Conservation (phyloP, 2,329 filamentous ascomycete species). For the Trichophyton benhamiae region DNA sequence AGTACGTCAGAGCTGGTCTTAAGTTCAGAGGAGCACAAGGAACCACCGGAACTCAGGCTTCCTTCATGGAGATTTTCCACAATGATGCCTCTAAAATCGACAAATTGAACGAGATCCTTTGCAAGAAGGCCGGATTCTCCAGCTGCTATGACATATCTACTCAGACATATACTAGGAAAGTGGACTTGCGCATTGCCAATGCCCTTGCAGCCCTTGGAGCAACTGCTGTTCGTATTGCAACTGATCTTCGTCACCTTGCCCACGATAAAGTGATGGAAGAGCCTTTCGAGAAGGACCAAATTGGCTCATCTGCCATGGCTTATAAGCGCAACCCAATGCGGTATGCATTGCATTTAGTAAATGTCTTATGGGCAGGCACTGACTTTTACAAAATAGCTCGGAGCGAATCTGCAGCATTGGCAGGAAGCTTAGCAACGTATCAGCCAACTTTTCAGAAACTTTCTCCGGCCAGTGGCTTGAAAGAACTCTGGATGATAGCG, state of each 20-base stretch:
- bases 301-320: constrained; percentile 55
- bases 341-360: not conserved
- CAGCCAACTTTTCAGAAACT: constrained; percentile 50
- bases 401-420: constrained; percentile 50
- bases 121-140: constrained; percentile 53
- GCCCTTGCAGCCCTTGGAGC: constrained; percentile 67
- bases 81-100: constrained; percentile 49
- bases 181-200: constrained; percentile 69
- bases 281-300: constrained; percentile 69
- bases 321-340: constrained; percentile 52
- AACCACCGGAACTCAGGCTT: constrained; percentile 67
- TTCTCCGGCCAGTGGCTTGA: constrained; percentile 66
- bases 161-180: constrained; percentile 68
- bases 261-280: constrained; percentile 75
- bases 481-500: constrained; percentile 59
- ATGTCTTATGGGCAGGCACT: not conserved
- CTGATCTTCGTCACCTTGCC: constrained; percentile 62
- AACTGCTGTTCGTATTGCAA: constrained; percentile 59
- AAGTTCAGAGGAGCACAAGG: constrained; percentile 62
- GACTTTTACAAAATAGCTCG: constrained; percentile 19
- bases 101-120: constrained; percentile 50
- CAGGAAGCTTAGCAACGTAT: constrained; percentile 43
- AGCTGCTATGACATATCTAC: constrained; percentile 53
- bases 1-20: constrained; percentile 55
- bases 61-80: constrained; percentile 59